Evolutionary conservation across 1,139 yeast genomes (phyloP).

Genomic region (Scheffersomyces quercinus): DNA sequence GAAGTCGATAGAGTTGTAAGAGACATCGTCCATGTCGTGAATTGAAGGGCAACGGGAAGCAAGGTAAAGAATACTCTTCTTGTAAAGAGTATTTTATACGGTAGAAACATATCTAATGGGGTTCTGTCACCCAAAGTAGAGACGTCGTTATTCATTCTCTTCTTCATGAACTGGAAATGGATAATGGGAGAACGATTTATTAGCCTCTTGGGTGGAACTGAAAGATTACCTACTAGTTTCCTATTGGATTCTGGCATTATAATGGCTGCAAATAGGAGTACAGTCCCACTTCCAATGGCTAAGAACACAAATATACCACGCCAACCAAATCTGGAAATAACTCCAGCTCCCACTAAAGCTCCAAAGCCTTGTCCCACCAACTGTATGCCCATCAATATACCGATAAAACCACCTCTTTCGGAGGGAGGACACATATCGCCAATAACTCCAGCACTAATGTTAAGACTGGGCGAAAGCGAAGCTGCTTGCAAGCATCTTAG

Average conservation of each 20-base stretch:
- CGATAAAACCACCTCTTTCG: slow-evolving; percentile 69
- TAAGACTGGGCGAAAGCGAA: slow-evolving; percentile 69
- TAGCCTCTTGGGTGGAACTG: slow-evolving; percentile 43
- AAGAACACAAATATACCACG: slow-evolving; percentile 75
- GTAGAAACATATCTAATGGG: slow-evolving; percentile 41
- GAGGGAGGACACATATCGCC: slow-evolving; percentile 65
- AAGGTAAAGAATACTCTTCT: slow-evolving; percentile 27
- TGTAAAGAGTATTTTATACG: slow-evolving; percentile 41
- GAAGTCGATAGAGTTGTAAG: slow-evolving; percentile 64
- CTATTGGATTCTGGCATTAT: slow-evolving; percentile 73
- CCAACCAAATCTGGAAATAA: slow-evolving; percentile 66
- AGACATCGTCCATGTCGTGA: slow-evolving; percentile 68
- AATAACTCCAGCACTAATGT: slow-evolving; percentile 64
- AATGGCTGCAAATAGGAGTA: slow-evolving; percentile 36
- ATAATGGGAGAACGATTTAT: slow-evolving; percentile 47
- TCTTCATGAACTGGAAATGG: slow-evolving; percentile 14
- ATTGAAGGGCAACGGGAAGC: slow-evolving; percentile 60
- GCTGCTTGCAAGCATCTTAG: slow-evolving; percentile 68
- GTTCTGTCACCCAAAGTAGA: slow-evolving; percentile 2
- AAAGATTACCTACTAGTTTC: slow-evolving; percentile 66
- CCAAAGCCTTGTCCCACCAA: slow-evolving; percentile 76
- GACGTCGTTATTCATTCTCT: slow-evolving; percentile 13
- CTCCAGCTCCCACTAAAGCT: slow-evolving; percentile 70
- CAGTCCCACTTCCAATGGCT: slow-evolving; percentile 56
- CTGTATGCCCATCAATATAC: slow-evolving; percentile 60